Percentiles rank a stretch among this genome's conserved stretches.
Evolutionary conservation across 2,329 filamentous ascomycete genomes (phyloP).

Genomic region (Claviceps maximensis): DNA sequence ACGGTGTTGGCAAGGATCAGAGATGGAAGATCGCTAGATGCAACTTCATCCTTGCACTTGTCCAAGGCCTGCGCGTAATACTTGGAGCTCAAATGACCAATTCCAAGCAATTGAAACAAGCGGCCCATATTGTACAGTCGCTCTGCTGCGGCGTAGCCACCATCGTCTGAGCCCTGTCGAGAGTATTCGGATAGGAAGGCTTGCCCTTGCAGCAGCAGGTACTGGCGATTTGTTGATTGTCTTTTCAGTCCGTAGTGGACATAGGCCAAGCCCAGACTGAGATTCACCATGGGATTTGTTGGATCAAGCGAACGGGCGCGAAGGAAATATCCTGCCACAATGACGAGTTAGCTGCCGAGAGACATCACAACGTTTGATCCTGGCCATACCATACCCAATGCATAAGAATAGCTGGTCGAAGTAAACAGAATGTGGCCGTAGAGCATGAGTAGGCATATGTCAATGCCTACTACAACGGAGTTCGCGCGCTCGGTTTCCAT

Average conservation of each 20-base stretch:
- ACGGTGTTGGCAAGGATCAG: conserved; percentile 21
- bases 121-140: conserved; percentile 26
- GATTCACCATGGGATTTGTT: conserved; percentile 61
- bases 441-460: conserved; percentile 70
- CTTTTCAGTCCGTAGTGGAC: conserved; percentile 82
- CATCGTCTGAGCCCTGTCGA: conserved; percentile 7
- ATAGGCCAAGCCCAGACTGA: conserved; percentile 73
- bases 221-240: conserved; percentile 81
- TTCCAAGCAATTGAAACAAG: conserved; percentile 24
- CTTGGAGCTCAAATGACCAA: conserved; percentile 46
- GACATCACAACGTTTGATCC: not conserved
- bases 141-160: conserved; percentile 14
- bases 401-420: conserved; percentile 69
- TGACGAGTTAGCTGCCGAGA: conserved; percentile 1
- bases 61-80: conserved; percentile 44
- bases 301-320: conserved; percentile 63
- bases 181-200: conserved; percentile 50
- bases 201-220: conserved; percentile 72
- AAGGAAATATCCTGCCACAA: conserved; percentile 59
- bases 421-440: conserved; percentile 85
- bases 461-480: conserved; percentile 32
- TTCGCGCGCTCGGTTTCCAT: not conserved
- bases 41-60: conserved; percentile 1
- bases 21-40: conserved; percentile 13
- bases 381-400: conserved; percentile 42